Base-by-base conservation (phyloP, 805 yeast genomes). In the Spathaspora gorwiae region DNA sequence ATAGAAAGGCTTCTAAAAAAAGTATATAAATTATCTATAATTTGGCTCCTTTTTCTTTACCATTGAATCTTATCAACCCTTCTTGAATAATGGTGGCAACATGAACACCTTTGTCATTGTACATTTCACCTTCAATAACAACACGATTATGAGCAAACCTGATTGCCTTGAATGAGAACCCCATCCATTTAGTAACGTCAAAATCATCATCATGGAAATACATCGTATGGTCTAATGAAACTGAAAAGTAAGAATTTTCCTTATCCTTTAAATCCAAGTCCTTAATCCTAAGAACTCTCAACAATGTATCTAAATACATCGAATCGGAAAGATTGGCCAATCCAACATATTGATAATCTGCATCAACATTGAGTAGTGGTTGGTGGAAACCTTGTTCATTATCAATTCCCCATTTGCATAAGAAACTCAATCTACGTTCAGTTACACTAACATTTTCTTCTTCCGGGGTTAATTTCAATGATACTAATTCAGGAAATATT, bases 71-170 rank as follows among this genome's bases (percentile, higher is more conserved):
- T 55, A 77, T 46, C 49, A 81, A 64, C 0, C 88, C 89, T 59
- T 85, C 90, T 60, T 86, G 92, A 7, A 80, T 60, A 1, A 81
- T 70, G 0, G 83, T 74, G 2, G 87, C 86, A 2, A 80, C 73
- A 46, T 82, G 73, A 29, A 69, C 67, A 2, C 79, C 80, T 15
- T 72, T 68, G 6, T 57, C 52, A 39, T 73, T 66, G 60, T 66
- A 84, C 57, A 83, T 70, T 49, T 83, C 83, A 13, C 80, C 87
- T 48, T 72, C 73, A 55, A 84, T 61, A 38, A 84, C 59, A 10
- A 79, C 76, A 47, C 86, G 69, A 46, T 77, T 76, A 50, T 75
- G 73, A 12, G 71, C 72, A 3, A 82, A 70, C 43, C 79, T 67
- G 24, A 79, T 59, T 34, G 77, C 76, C 40, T 64, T 65, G 37